Evolutionary conservation across 78 protist genomes (phyloP).

Genomic region (slime mould (Dictyostelium discoideum)): dicty_2.7 NC_007088.5:2293501-2294000

Average conservation of each 20-base stretch:
- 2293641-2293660: constrained; percentile 57
- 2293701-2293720: constrained; percentile 88
- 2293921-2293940: constrained; percentile 33
- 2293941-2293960: neutral
- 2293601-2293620: neutral
- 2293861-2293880: constrained; percentile 63
- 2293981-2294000: constrained; percentile 1
- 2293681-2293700: constrained; percentile 66
- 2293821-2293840: constrained; percentile 91
- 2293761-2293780: constrained; percentile 75
- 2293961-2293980: constrained; percentile 15
- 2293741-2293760: constrained; percentile 83
- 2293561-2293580: constrained; percentile 11
- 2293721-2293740: constrained; percentile 70
- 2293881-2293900: constrained; percentile 75
- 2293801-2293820: constrained; percentile 74
- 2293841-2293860: constrained; percentile 80
- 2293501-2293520: neutral
- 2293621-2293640: constrained; percentile 74
- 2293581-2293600: neutral
- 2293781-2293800: constrained; percentile 59
- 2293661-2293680: constrained; percentile 69
- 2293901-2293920: constrained; percentile 46
- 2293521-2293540: neutral
- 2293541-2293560: neutral